These are phyloP conservation scores for Anastatica hierochuntica DNA, from an alignment of 345 rosid genomes.

Conservation along the genomic window DNA sequence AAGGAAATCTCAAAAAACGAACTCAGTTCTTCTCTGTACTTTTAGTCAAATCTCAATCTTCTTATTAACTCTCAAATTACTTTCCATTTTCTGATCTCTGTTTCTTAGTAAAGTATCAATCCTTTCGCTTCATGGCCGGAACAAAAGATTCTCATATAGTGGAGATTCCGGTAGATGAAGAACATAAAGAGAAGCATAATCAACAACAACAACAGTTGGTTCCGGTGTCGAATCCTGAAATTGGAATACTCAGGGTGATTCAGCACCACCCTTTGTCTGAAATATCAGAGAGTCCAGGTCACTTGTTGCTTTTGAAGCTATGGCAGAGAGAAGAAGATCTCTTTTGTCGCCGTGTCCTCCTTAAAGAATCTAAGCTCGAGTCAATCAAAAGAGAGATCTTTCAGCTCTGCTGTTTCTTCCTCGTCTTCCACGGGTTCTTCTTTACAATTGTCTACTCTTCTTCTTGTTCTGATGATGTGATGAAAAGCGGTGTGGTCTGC, in stretches of 20 bases:
- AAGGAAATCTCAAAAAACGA: constrained; percentile 5
- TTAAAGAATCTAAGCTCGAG: constrained; percentile 59
- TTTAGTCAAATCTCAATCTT: constrained; percentile 1
- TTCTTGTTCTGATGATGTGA: constrained; percentile 27
- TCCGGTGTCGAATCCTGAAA: constrained; percentile 20
- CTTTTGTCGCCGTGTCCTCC: constrained; percentile 37
- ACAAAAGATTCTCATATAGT: constrained; percentile 62
- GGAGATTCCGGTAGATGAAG: constrained; percentile 75
- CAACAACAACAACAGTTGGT: constrained; percentile 25
- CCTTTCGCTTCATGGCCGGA: constrained; percentile 35
- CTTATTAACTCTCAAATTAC: not conserved
- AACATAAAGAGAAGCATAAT: constrained; percentile 42
- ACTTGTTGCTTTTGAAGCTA: constrained; percentile 73
- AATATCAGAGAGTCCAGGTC: constrained; percentile 88
- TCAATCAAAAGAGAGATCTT: constrained; percentile 76
- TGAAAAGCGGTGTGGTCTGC: constrained; percentile 25
- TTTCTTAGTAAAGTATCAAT: not conserved
- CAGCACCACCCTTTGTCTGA: constrained; percentile 87
- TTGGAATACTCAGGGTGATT: constrained; percentile 36
- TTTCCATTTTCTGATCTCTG: constrained; percentile 11
- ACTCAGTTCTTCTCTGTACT: constrained; percentile 8
- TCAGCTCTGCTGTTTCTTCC: constrained; percentile 67
- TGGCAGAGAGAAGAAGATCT: constrained; percentile 89
- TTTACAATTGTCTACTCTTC: constrained; percentile 57
- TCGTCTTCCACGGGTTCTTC: constrained; percentile 62